phyloP scores from a whole-genome alignment of 2,329 filamentous ascomycete genomes.

The Zymoseptoria crescenta region DNA sequence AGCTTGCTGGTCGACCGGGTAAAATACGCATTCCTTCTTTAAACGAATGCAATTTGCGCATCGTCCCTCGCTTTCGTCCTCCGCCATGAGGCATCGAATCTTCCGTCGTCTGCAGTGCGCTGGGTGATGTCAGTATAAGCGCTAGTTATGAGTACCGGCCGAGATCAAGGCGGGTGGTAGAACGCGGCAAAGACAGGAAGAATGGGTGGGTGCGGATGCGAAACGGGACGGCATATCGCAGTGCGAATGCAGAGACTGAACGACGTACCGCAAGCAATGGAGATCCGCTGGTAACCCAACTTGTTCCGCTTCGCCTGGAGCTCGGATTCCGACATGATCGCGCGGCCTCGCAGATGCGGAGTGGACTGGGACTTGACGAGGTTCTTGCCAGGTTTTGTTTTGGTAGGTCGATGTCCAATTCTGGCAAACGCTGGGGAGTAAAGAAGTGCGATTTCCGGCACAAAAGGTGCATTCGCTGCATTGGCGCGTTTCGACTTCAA shows the following conservation, averaged over 20 bases:
- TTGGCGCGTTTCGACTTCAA: slow-evolving; percentile 11
- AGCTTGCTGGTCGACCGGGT: slow-evolving; percentile 60
- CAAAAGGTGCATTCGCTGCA: slow-evolving; percentile 8
- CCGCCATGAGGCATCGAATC: slow-evolving; percentile 77
- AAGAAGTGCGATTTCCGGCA: slow-evolving; percentile 12
- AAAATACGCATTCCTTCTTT: slow-evolving; percentile 91
- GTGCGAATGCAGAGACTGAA: neutral
- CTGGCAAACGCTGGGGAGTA: slow-evolving; percentile 16
- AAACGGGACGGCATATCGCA: neutral
- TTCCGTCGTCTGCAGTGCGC: slow-evolving; percentile 89
- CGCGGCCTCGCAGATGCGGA: slow-evolving; percentile 38
- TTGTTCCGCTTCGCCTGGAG: slow-evolving; percentile 73
- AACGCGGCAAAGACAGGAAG: slow-evolving; percentile 7
- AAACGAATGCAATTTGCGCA: slow-evolving; percentile 90
- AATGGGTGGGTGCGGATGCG: slow-evolving; percentile 7
- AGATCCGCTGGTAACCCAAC: slow-evolving; percentile 89
- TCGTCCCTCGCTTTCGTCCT: slow-evolving; percentile 63
- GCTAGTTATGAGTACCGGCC: slow-evolving; percentile 5
- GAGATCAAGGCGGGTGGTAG: slow-evolving; percentile 1
- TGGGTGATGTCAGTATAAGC: slow-evolving; percentile 33
- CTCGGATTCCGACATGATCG: slow-evolving; percentile 42
- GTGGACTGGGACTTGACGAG: slow-evolving; percentile 37
- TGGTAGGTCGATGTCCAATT: slow-evolving; percentile 32
- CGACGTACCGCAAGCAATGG: slow-evolving; percentile 86
- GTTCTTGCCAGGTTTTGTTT: slow-evolving; percentile 35